Evolutionary conservation across 257 asterid genomes (phyloP).

Genomic region (Fraxinus quadrangulata): DNA sequence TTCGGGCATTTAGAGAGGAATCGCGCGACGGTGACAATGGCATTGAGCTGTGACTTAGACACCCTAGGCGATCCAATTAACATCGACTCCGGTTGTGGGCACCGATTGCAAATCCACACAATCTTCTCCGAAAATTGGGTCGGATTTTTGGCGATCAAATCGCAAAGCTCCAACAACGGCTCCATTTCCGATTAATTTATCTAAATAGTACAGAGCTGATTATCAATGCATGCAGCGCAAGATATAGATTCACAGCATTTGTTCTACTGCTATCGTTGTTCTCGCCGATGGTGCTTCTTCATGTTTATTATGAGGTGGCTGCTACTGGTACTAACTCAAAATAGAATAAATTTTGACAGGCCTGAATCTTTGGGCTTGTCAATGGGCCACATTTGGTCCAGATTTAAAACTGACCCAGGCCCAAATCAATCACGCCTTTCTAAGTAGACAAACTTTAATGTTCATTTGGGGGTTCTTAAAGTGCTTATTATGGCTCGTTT

Average conservation of each 20-base stretch:
- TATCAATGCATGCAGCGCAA: neutral
- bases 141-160: conserved; percentile 71
- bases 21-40: conserved; percentile 70
- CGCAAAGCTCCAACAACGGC: conserved; percentile 80
- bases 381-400: neutral
- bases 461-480: too few species aligned
- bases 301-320: neutral
- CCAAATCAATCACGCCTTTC: neutral
- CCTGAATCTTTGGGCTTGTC: neutral
- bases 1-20: conserved; percentile 56
- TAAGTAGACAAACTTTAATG: too few species aligned
- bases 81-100: conserved; percentile 74
- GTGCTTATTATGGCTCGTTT: too few species aligned
- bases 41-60: conserved; percentile 86
- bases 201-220: neutral
- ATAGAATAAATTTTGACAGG: neutral
- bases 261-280: neutral
- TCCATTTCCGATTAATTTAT: conserved; percentile 52
- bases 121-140: conserved; percentile 61
- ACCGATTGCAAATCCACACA: conserved; percentile 87
- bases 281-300: neutral
- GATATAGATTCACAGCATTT: neutral
- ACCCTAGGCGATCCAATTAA: conserved; percentile 76
- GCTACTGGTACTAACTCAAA: neutral
- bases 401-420: too few species aligned